phyloP scores from a whole-genome alignment of 176 grass and related monocot species.

The Zizania latifolia region DNA sequence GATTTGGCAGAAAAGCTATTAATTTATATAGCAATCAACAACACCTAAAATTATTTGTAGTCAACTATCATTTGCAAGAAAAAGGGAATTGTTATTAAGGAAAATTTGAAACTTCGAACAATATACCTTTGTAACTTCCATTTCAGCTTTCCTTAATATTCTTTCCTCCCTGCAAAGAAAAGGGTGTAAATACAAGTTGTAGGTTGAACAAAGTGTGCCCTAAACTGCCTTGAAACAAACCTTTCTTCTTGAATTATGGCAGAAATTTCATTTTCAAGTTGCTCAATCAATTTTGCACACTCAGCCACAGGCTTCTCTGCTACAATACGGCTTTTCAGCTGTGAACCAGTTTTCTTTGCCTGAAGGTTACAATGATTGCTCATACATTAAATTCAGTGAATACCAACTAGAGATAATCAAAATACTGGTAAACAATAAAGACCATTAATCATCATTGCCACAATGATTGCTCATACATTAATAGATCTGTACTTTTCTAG shows the following conservation, averaged over 20 bases:
- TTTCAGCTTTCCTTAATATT: slow-evolving; percentile 79
- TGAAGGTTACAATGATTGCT: too few species aligned
- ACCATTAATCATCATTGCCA: background rate
- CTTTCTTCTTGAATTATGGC: slow-evolving; percentile 80
- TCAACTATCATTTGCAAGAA: background rate
- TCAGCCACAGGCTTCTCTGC: slow-evolving; percentile 83
- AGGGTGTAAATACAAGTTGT: slow-evolving; percentile 3
- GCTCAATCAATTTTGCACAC: slow-evolving; percentile 75
- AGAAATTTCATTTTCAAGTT: slow-evolving; percentile 83
- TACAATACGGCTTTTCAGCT: slow-evolving; percentile 83
- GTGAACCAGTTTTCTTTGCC: slow-evolving; percentile 96
- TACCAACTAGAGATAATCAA: background rate
- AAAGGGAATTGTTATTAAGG: background rate
- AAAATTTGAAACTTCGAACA: slow-evolving; percentile 12
- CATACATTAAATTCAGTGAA: background rate
- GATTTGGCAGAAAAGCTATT: background rate
- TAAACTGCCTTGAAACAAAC: slow-evolving; percentile 18
- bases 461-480: background rate
- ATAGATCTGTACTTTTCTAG: background rate
- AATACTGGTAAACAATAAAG: background rate
- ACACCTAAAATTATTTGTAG: background rate
- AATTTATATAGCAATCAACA: slow-evolving; percentile 6
- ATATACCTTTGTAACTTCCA: slow-evolving; percentile 72
- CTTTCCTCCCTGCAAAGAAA: slow-evolving; percentile 71
- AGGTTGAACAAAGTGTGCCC: background rate